Conservation (phyloP, 305 asterid genomes). For the Ilex paraguariensis region DNA sequence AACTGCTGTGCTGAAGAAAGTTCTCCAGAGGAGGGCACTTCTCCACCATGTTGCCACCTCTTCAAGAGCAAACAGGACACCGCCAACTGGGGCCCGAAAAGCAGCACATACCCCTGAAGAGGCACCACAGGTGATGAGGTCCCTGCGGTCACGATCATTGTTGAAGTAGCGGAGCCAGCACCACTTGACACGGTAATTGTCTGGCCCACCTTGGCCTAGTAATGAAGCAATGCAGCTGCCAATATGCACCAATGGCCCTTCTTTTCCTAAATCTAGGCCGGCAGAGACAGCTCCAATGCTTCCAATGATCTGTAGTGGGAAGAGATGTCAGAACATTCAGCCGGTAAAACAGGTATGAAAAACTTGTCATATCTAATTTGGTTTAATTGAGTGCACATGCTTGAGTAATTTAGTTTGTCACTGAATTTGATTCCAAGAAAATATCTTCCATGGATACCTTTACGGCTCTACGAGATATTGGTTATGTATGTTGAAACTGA, state of each 20-base stretch:
- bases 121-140: slow-evolving; percentile 78
- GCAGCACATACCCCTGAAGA: slow-evolving; percentile 96
- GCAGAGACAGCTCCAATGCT: slow-evolving; percentile 95
- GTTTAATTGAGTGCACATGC: too few species aligned
- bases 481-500: too few species aligned
- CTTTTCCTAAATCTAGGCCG: slow-evolving; percentile 86
- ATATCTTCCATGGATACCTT: too few species aligned
- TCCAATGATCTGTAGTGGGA: slow-evolving; percentile 56
- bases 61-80: slow-evolving; percentile 84
- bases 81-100: slow-evolving; percentile 92
- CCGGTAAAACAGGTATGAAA: slow-evolving; percentile 1
- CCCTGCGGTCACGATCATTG: slow-evolving; percentile 33
- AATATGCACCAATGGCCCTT: slow-evolving; percentile 88
- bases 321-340: slow-evolving; percentile 6
- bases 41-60: slow-evolving; percentile 99
- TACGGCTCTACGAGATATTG: too few species aligned
- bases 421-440: too few species aligned
- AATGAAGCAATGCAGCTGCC: slow-evolving; percentile 83
- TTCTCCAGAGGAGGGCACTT: slow-evolving; percentile 92
- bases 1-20: slow-evolving; percentile 89
- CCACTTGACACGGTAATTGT: slow-evolving; percentile 66
- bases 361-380: neutral
- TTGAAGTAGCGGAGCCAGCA: slow-evolving; percentile 85
- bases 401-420: too few species aligned
- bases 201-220: slow-evolving; percentile 85